Conservation (phyloP, 345 rosid genomes). For the Sonneratia alba region DNA sequence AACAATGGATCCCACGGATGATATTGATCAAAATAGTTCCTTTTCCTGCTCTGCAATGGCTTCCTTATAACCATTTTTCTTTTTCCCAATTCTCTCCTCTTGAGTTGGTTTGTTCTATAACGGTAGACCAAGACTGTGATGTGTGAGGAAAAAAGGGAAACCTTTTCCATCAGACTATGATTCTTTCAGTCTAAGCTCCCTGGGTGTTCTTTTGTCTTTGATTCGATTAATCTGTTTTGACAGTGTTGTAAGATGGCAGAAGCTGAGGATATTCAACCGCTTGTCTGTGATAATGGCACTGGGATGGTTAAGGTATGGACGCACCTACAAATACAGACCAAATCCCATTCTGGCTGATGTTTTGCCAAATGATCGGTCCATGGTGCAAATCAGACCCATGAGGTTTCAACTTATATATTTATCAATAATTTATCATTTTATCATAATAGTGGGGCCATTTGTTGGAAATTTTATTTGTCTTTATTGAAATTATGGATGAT, state of each 20-base stretch:
- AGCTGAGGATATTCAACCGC: constrained; percentile 45
- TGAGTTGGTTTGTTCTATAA: not conserved
- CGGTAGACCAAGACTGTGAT: no score
- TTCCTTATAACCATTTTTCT: not conserved
- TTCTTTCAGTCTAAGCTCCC: not conserved
- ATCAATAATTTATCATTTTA: not conserved
- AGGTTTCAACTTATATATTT: not conserved
- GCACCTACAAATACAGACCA: not conserved
- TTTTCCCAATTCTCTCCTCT: not conserved
- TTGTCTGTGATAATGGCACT: constrained; percentile 40
- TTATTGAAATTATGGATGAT: not conserved
- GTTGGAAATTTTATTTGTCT: not conserved
- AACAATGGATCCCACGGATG: no score
- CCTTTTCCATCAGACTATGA: no score
- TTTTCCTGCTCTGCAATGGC: not conserved
- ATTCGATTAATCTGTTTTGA: not conserved
- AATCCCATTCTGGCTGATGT: not conserved
- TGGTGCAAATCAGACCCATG: not conserved
- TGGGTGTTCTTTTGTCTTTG: not conserved
- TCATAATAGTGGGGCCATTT: not conserved
- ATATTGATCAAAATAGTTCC: no score
- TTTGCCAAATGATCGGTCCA: not conserved
- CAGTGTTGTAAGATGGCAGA: not conserved
- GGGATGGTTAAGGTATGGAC: constrained; percentile 19
- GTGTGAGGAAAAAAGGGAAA: no score